Conservation (phyloP, 139 green algal genomes). For the Haematococcus sp. region DNA sequence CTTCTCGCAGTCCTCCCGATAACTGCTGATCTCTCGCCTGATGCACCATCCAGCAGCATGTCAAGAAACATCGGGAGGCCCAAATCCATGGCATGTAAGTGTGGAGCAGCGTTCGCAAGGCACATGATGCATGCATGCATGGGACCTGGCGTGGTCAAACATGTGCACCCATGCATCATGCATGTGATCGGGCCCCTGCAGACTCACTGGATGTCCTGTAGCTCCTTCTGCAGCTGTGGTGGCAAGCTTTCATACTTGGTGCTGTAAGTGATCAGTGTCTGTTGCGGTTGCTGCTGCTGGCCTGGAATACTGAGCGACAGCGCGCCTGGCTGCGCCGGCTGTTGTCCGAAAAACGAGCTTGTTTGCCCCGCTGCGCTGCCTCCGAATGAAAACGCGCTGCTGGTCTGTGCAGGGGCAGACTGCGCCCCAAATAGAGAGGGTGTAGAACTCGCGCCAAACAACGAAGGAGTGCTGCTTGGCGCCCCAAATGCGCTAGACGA, state of each 20-base stretch:
- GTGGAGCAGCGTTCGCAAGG: no score
- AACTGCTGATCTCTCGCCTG: conserved; percentile 44
- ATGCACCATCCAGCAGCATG: no score
- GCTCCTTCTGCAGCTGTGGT: conserved; percentile 26
- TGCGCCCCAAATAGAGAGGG: conserved; percentile 12
- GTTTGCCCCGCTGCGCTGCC: neutral
- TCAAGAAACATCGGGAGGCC: no score
- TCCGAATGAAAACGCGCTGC: neutral
- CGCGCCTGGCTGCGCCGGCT: neutral
- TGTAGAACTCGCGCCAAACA: conserved; percentile 8
- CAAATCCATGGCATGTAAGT: no score
- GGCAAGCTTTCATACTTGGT: conserved; percentile 39
- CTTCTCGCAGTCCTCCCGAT: conserved; percentile 35
- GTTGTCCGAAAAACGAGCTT: neutral
- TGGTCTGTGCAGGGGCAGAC: neutral
- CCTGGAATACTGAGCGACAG: neutral
- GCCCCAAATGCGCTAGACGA: conserved; percentile 11
- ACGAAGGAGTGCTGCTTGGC: neutral
- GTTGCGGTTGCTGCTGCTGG: conserved; percentile 17
- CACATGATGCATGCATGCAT: no score
- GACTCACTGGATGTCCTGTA: conserved; percentile 41
- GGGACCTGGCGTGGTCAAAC: no score
- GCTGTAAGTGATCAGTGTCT: conserved; percentile 32
- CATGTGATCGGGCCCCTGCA: neutral
- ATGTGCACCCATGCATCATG: neutral